Base-by-base conservation (phyloP, 2,329 filamentous ascomycete species). In the Penicillium polonicum region DNA sequence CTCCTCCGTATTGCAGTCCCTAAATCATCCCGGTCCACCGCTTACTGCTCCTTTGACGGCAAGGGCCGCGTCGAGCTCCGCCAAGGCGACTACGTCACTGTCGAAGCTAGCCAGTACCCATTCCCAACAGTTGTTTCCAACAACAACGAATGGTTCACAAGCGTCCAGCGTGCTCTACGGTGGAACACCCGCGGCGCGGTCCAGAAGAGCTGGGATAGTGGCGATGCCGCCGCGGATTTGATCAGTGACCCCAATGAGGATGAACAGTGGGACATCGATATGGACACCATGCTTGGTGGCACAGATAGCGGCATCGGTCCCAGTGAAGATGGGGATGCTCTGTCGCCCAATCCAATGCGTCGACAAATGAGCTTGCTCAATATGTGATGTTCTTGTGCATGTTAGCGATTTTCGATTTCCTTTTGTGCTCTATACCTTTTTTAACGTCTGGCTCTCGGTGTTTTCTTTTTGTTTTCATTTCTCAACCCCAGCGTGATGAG, bases 11-110 rank as follows among this genome's bases (percentile, higher is more conserved):
- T 99, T 52, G 89, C 89, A 5, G 88, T 99, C 13, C 94, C 94
- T 0, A 83, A 84, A 61, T 87, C 88, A 69, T 95, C 91, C 39
- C 89, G 94, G 46, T 93, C 92, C 17, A 96, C 92, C 0, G 94
- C 94, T 1, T 97, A 97, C 80, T 97, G 93, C 72, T 91, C 92
- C 41, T 99, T 99, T 72, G 94, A 99, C 72, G 94, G 94, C 74
- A 99, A 97, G 76, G 92, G 92, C 55, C 91, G 94, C 50, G 85
- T 99, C 43, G 93, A 99, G 76, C 86, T 99, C 36, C 88, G 88
- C 61, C 91, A 93, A 69, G 94, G 94, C 53, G 94, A 99, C 76
- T 90, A 93, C 68, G 94, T 99, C 72, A 97, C 93, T 60, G 94
- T 99, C 68, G 91, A 93, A 41, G 94, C 94, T 4, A 95, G 90